These are phyloP conservation scores for Sicyos baderoa DNA, from an alignment of 306 rosid species.

Conservation along the genomic window DNA sequence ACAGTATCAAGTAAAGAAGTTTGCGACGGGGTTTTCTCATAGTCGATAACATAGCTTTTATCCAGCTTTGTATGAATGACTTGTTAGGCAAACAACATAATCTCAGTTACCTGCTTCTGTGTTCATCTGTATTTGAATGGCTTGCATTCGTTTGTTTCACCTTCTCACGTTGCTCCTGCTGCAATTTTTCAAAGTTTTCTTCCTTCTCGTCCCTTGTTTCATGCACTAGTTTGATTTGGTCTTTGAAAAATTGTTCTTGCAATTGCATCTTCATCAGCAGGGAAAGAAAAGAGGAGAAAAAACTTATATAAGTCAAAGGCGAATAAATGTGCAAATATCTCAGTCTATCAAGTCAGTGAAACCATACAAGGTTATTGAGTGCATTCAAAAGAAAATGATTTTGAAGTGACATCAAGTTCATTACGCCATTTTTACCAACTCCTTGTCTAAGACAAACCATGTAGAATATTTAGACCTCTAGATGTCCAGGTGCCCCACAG, in stretches of 20 bases:
- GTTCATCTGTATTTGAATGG: conserved; percentile 38
- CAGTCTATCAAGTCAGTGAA: background rate
- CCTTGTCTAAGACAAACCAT: background rate
- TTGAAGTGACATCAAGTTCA: background rate
- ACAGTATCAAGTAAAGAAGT: background rate
- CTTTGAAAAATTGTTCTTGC: conserved; percentile 63
- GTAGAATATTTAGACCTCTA: conserved; percentile 4
- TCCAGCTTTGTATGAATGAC: background rate
- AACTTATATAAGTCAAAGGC: conserved; percentile 17
- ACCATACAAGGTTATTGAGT: background rate
- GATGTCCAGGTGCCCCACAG: background rate
- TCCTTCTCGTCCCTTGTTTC: conserved; percentile 47
- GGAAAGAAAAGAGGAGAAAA: background rate
- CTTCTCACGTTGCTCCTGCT: conserved; percentile 71
- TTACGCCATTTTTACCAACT: background rate
- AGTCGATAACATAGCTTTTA: background rate
- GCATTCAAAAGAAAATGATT: background rate
- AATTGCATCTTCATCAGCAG: conserved; percentile 40
- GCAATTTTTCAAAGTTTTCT: conserved; percentile 64
- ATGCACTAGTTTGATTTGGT: conserved; percentile 44
- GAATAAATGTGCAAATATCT: background rate
- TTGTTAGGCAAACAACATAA: background rate
- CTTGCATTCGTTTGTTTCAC: conserved; percentile 38
- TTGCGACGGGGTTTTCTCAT: background rate
- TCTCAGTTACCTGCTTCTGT: conserved; percentile 35